These are phyloP conservation scores for Melastoma malabathricum DNA, from an alignment of 345 rosid genomes.

Conservation along the genomic window DNA sequence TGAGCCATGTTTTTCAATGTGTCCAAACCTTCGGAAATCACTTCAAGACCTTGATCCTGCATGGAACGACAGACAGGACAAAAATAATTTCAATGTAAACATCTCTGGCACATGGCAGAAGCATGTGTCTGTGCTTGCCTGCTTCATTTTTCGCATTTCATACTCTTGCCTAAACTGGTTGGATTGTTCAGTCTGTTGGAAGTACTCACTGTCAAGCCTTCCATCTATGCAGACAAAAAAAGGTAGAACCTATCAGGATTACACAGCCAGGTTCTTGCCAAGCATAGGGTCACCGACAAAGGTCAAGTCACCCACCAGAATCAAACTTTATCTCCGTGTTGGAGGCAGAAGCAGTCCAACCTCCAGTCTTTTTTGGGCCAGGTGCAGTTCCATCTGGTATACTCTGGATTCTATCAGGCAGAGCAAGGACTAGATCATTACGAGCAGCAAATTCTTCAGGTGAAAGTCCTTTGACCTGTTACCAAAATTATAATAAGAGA, in stretches of 20 bases:
- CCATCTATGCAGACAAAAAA: slow-evolving; percentile 42
- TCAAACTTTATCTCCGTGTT: slow-evolving; percentile 84
- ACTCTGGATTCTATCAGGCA: slow-evolving; percentile 82
- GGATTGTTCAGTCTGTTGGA: slow-evolving; percentile 67
- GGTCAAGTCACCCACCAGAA: slow-evolving; percentile 42
- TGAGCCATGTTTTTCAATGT: slow-evolving; percentile 93
- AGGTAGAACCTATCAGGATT: background rate
- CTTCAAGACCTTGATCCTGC: slow-evolving; percentile 92
- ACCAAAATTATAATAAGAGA: slow-evolving; percentile 1
- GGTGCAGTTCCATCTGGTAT: slow-evolving; percentile 89
- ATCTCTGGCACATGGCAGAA: background rate
- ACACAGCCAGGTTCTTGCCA: background rate
- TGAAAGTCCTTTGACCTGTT: slow-evolving; percentile 89
- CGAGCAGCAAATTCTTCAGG: slow-evolving; percentile 82
- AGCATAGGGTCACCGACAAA: background rate
- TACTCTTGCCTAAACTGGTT: slow-evolving; percentile 80
- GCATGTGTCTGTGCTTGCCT: slow-evolving; percentile 33
- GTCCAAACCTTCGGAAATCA: slow-evolving; percentile 91
- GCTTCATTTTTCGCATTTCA: slow-evolving; percentile 85
- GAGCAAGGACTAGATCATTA: slow-evolving; percentile 81
- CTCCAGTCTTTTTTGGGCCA: slow-evolving; percentile 58
- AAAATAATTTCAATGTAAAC: background rate
- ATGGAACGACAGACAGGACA: slow-evolving; percentile 6
- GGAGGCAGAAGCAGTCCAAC: slow-evolving; percentile 67
- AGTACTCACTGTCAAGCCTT: slow-evolving; percentile 71